Percentiles rank a stretch among this genome's conserved stretches.
Conservation (phyloP, 2,329 filamentous ascomycete species). For the Sphaerostilbella broomeana region DNA sequence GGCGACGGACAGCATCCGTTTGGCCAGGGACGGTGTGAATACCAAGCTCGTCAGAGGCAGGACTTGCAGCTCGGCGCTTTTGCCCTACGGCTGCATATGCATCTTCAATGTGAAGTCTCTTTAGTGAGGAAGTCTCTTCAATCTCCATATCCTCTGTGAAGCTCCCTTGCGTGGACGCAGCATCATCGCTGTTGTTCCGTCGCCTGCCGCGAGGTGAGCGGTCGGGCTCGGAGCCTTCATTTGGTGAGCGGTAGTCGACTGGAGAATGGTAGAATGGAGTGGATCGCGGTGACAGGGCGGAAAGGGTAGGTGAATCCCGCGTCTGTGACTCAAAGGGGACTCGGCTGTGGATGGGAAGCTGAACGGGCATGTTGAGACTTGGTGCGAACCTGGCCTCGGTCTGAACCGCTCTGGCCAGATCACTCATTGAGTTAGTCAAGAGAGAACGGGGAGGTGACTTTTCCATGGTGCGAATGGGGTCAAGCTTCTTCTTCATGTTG, state of each 20-base stretch:
- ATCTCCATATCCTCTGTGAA: slow-evolving; percentile 43
- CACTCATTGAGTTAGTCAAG: slow-evolving; percentile 36
- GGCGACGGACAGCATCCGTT: slow-evolving; percentile 41
- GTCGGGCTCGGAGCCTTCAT: slow-evolving; percentile 40
- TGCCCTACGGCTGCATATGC: slow-evolving; percentile 36
- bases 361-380: slow-evolving; percentile 37
- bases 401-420: slow-evolving; percentile 31
- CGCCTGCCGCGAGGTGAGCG: slow-evolving; percentile 40
- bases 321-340: slow-evolving; percentile 38
- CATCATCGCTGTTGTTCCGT: slow-evolving; percentile 49
- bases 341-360: slow-evolving; percentile 35
- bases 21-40: slow-evolving; percentile 33
- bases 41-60: slow-evolving; percentile 41
- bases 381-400: slow-evolving; percentile 37
- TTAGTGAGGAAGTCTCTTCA: slow-evolving; percentile 46
- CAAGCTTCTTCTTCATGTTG: slow-evolving; percentile 50
- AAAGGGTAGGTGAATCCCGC: slow-evolving; percentile 41
- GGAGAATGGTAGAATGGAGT: slow-evolving; percentile 35
- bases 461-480: slow-evolving; percentile 38
- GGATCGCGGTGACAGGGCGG: slow-evolving; percentile 41
- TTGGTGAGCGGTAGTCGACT: slow-evolving; percentile 38
- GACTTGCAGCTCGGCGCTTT: slow-evolving; percentile 52
- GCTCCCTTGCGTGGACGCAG: slow-evolving; percentile 38
- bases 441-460: slow-evolving; percentile 40
- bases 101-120: slow-evolving; percentile 45